Evolutionary conservation across 768 basidiomycete genomes (phyloP).

Genomic region (Pilatotrama ljubarskyi): DNA sequence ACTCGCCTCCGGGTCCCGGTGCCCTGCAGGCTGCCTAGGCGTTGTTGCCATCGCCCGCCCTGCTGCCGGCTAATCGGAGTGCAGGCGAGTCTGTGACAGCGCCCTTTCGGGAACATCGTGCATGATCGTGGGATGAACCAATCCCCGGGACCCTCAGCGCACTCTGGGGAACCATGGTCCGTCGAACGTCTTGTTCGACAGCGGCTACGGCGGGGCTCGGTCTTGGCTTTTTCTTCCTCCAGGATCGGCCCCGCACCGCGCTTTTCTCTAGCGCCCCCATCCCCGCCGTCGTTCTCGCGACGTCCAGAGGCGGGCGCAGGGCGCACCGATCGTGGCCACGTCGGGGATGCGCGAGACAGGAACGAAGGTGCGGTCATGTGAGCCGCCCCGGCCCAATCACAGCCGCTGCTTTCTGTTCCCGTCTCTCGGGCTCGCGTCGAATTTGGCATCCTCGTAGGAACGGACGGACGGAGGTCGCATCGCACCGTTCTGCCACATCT

Average conservation of each 20-base stretch:
- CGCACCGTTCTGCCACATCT: neutral
- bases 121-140: conserved; percentile 8
- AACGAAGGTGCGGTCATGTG: conserved; percentile 2
- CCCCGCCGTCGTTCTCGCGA: neutral
- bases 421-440: neutral
- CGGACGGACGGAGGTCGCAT: neutral
- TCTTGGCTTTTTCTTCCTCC: neutral
- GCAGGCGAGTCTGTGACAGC: neutral
- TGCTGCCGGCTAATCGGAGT: neutral
- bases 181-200: neutral
- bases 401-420: neutral
- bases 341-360: conserved; percentile 6
- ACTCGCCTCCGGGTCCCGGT: neutral
- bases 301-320: neutral
- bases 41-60: neutral
- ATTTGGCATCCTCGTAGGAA: neutral
- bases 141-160: neutral
- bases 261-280: neutral
- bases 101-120: neutral
- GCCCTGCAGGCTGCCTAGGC: neutral
- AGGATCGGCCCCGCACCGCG: neutral
- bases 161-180: neutral
- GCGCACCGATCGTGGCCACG: conserved; percentile 3
- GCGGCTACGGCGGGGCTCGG: neutral
- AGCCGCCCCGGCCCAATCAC: conserved; percentile 1